Evolutionary conservation across 2,329 filamentous ascomycete genomes (phyloP), one percentile per base, ranked within the genome.

Genomic region (Metarhizium brunneum): DNA sequence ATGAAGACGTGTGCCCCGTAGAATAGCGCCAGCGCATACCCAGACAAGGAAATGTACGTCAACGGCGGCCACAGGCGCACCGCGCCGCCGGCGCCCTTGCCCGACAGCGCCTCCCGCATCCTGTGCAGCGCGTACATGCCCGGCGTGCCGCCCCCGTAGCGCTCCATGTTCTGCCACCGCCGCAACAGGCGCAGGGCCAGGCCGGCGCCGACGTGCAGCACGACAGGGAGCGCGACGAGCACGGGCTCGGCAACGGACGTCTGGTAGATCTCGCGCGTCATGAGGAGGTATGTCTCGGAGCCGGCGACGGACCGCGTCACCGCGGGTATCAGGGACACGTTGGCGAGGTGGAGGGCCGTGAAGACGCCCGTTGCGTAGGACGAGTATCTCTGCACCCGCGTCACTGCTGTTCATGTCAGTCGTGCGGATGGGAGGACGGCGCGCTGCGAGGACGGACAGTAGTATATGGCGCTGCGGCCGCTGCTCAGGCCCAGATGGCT

Each of bases 221-320:
- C 69, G 25, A 95, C 75, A 2, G 92, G 91, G 2, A 90, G 70
- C 47, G 80, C 84, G 58, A 97, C 82, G 58, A 97, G 78, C 20
- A 95, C 73, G 3, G 90, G 89, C 67, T 96, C 92, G 53, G 87
- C 79, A 16, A 89, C 75, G 2, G 86, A 80, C 1, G 90, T 92
- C 71, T 96, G 92, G 75, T 97, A 97, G 69, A 94, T 85, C 51
- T 95, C 92, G 58, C 92, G 84, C 32, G 91, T 92, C 69, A 96
- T 88, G 60, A 97, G 86, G 51, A 97, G 84, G 71, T 91, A 95
- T 52, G 84, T 85, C 68, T 96, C 92, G 58, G 88, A 88, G 53
- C 84, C 81, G 8, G 86, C 75, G 6, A 94, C 82, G 49, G 87
- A 90, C 56, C 79, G 82, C 45, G 88, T 90, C 52, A 85, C 63